Conservation (phyloP, 2,329 filamentous ascomycete genomes). For the Ceratocystis albifundus region DNA sequence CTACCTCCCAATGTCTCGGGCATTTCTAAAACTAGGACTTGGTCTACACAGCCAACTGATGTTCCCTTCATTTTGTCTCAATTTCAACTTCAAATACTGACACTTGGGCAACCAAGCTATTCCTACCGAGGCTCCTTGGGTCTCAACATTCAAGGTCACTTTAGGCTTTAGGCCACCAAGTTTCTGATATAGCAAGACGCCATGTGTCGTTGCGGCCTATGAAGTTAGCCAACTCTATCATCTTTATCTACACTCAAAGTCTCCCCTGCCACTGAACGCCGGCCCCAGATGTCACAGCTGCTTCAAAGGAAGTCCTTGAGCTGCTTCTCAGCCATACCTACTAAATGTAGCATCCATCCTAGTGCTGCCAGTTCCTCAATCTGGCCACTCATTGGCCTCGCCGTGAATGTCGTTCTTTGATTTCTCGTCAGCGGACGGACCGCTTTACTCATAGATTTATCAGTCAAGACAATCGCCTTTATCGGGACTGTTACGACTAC, state of each 20-base stretch:
- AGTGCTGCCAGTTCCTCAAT: neutral
- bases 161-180: neutral
- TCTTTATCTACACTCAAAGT: slow-evolving; percentile 28
- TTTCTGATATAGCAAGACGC: neutral
- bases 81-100: slow-evolving; percentile 17
- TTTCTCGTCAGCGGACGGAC: neutral
- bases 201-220: neutral
- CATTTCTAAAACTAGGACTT: neutral
- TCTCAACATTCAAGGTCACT: slow-evolving; percentile 29
- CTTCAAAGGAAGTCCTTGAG: neutral
- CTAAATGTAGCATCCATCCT: no score
- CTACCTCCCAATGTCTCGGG: neutral
- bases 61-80: neutral
- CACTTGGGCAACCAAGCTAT: slow-evolving; percentile 27
- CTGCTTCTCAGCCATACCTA: neutral
- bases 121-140: slow-evolving; percentile 27
- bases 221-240: slow-evolving; percentile 27
- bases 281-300: neutral
- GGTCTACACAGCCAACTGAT: neutral
- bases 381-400: neutral
- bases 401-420: neutral
- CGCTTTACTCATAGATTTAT: no score
- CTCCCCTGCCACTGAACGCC: slow-evolving; percentile 18
- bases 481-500: neutral
- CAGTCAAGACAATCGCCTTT: neutral